Evolutionary conservation across 345 rosid genomes (phyloP), one percentile per base, ranked within the genome.

Genomic region (Reutealis trisperma): DNA sequence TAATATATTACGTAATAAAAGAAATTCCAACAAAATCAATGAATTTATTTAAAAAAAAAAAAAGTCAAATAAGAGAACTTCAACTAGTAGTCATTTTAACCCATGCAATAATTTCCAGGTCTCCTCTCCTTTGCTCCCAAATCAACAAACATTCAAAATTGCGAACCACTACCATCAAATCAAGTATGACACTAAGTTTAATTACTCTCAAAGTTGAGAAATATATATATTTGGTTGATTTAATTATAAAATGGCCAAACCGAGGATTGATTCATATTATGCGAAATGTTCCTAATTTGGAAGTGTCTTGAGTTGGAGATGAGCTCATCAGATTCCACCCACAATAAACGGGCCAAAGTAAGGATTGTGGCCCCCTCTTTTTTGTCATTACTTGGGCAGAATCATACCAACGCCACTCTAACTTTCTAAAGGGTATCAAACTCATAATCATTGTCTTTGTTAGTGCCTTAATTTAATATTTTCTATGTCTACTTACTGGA

Each of bases 301-400:
- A 47, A 72, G 24, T 45, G 51, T 75, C 7, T 58, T 30, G 72
- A 74, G 69, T 72, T 77, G 77, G 32, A 52, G 75, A 30, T 78
- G 81, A 60, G 74, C 8, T 82, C 73, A 70, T 77, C 82, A 78
- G 78, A 85, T 80, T 82, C 87, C 86, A 63, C 67, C 62, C 19
- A 52, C 19, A 19, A 76, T 61, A 65, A 79, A 77, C 71, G 81
- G 86, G 82, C 60, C 60, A 8, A 42, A 72, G 54, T 24, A 27
- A 67, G 51, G 60, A 69, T 24, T 37, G 73, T 22, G 70, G 25
- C 24, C 54, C 47, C 27, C 18, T 27, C 41, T 32, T 6, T 7
- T 63, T 85, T 89, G 92, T 81, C 90, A 9, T 75, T 84, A 72
- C 80, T 7, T 44, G 7, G 57, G 77, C 79, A 63, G 87, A 32